A percentile compares a stretch with the other conserved stretches of the same genome.
Conservation (phyloP, 2,329 filamentous ascomycete species). For the Conoideocrella luteorostrata region DNA sequence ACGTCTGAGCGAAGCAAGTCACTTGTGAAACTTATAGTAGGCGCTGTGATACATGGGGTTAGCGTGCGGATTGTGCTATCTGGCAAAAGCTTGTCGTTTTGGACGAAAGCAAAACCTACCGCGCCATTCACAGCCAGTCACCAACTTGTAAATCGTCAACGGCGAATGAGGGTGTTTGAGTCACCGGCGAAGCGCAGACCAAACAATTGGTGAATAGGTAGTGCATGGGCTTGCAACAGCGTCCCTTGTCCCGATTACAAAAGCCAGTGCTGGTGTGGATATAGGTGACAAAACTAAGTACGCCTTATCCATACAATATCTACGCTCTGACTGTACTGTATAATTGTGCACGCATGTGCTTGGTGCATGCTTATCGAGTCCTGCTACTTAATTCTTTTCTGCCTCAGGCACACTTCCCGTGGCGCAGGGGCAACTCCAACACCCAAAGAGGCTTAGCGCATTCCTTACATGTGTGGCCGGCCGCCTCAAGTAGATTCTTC, state of each 20-base stretch:
- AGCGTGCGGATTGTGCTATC: too few relatives aligned
- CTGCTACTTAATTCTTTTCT: not conserved
- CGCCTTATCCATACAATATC: not conserved
- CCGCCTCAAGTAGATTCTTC: conserved; percentile 38
- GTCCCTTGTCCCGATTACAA: too few relatives aligned
- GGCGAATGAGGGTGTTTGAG: conserved; percentile 10
- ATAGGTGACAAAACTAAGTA: not conserved
- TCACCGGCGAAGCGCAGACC: conserved; percentile 13
- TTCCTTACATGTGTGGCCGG: conserved; percentile 22
- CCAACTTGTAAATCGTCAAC: not conserved
- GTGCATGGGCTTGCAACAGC: not conserved
- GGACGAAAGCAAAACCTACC: too few relatives aligned
- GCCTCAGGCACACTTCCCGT: conserved; percentile 21
- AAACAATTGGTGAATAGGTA: conserved; percentile 1
- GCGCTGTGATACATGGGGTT: too few relatives aligned
- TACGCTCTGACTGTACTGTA: not conserved
- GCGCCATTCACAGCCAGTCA: too few relatives aligned
- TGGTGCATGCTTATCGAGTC: not conserved
- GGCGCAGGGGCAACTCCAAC: conserved; percentile 12
- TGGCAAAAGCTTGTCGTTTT: too few relatives aligned
- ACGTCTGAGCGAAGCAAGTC: too few relatives aligned
- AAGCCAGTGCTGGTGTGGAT: not conserved
- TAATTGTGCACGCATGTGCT: not conserved
- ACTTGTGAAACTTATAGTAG: too few relatives aligned
- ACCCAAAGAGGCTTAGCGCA: conserved; percentile 27